Evolutionary conservation across 179 eudicot species (phyloP).

Genomic region (Nepenthes alata): DNA sequence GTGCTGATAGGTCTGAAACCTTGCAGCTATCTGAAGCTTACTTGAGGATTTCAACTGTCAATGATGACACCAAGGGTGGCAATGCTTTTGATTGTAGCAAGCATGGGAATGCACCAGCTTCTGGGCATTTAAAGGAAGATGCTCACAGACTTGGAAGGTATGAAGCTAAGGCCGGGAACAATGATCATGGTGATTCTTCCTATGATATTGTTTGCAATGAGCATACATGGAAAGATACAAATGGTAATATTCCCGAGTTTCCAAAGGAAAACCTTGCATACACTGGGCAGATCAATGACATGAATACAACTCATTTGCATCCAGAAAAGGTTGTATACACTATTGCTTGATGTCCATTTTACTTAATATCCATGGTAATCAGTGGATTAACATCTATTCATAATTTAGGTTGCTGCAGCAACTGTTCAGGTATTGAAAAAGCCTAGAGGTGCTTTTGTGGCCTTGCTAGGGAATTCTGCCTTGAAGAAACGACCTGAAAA

Average conservation of each 20-base stretch:
- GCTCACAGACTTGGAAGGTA: constrained; percentile 6
- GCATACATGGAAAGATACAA: no score
- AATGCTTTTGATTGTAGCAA: constrained; percentile 15
- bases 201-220: no score
- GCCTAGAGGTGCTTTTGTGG: constrained; percentile 76
- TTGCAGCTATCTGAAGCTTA: constrained; percentile 9
- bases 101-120: constrained; percentile 7
- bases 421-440: constrained; percentile 62
- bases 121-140: constrained; percentile 6
- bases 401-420: constrained; percentile 38
- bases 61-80: constrained; percentile 1
- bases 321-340: constrained; percentile 15
- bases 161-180: constrained; percentile 13
- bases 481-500: constrained; percentile 44
- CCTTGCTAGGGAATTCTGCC: constrained; percentile 52
- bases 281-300: constrained; percentile 11
- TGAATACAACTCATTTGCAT: constrained; percentile 3
- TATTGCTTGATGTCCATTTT: constrained; percentile 3
- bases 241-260: constrained; percentile 2
- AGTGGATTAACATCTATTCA: constrained; percentile 2
- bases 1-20: constrained; percentile 34
- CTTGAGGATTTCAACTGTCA: constrained; percentile 7
- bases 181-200: constrained; percentile 2
- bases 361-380: not conserved
- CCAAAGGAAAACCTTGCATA: constrained; percentile 8